Evolutionary conservation across 495 filamentous ascomycete species (phyloP), one percentile per base, ranked within the genome.

Genomic region (Talaromyces ruber): DNA sequence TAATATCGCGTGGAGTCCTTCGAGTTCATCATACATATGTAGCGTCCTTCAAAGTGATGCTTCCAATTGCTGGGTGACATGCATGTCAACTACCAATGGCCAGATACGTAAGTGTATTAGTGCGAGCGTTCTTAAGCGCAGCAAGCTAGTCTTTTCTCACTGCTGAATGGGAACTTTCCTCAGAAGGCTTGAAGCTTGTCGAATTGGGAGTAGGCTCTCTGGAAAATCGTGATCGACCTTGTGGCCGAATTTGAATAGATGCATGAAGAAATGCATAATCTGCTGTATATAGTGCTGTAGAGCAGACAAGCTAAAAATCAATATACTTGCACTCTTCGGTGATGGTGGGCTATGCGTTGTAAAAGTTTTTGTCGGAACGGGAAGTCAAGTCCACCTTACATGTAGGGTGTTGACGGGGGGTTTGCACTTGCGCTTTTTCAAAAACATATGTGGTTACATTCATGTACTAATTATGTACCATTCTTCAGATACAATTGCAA

Each of bases 11-110:
- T 52, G 50, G 50, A 24, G 21, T 52, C 24, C 50, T n/a, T 45
- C 18, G 14, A 59, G 25, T 14, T 28, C n/a, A n/a, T 16, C 30
- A 26, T 21, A 16, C n/a, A 25, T 22, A 11, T n/a, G 25, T 28
- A 45, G 32, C 4, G 24, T 45, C 39, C 34, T 45, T 60, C 39
- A 60, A 60, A 60, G 59, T 60, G 59, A 60, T 60, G 59, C 59
- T 60, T 50, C 59, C 39, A 60, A 50, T 60, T 60, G 59, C n/a
- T 47, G 9, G 50, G 14, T 9, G n/a, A 60, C 29, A 47, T 60
- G 59, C 59, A 60, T 51, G 43, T 18, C 59, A 51, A 39, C 26
- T 52, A 45, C 57, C 57, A 59, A 59, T 59, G 22, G 28, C 18
- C 25, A 22, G 55, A 58, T 34, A 18, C 16, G 30, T 47, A 18